Evolutionary conservation across 352 stramenopile species (phyloP).

Genomic region (Stramenopiles sp.): DNA sequence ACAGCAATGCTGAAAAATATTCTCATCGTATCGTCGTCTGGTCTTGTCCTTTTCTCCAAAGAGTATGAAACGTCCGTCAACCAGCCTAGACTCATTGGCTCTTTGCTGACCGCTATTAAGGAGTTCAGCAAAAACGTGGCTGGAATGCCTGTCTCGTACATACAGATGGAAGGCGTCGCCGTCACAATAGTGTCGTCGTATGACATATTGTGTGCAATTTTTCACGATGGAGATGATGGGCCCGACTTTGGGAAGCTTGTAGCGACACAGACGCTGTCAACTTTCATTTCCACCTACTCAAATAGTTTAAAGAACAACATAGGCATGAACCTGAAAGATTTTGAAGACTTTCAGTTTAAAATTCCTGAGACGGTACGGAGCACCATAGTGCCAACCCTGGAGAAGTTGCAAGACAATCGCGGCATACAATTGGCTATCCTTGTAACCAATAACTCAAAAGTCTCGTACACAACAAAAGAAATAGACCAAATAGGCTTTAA

Average conservation of each 20-base stretch:
- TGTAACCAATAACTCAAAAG: conserved; percentile 46
- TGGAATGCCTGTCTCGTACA: conserved; percentile 62
- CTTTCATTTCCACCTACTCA: conserved; percentile 51
- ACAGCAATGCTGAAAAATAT: conserved; percentile 64
- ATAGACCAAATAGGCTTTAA: conserved; percentile 68
- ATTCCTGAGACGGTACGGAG: conserved; percentile 54
- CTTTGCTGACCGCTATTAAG: conserved; percentile 65
- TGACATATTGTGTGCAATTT: conserved; percentile 71
- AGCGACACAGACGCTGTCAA: conserved; percentile 53
- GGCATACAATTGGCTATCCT: conserved; percentile 64
- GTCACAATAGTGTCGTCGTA: conserved; percentile 58
- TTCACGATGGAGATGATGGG: conserved; percentile 55
- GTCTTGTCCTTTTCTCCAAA: conserved; percentile 73
- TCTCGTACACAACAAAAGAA: conserved; percentile 52
- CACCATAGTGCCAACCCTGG: conserved; percentile 51
- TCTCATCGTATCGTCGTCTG: conserved; percentile 67
- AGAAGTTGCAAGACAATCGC: conserved; percentile 56
- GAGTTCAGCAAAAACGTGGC: conserved; percentile 68
- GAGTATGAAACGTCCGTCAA: conserved; percentile 61
- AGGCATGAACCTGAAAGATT: conserved; percentile 66
- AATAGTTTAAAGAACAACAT: conserved; percentile 42
- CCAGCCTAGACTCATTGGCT: conserved; percentile 59
- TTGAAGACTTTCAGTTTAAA: conserved; percentile 61
- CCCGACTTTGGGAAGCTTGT: conserved; percentile 56
- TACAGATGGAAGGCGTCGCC: conserved; percentile 51